phyloP scores from a whole-genome alignment of 257 asterid genomes.

The Scutellaria minor region DNA sequence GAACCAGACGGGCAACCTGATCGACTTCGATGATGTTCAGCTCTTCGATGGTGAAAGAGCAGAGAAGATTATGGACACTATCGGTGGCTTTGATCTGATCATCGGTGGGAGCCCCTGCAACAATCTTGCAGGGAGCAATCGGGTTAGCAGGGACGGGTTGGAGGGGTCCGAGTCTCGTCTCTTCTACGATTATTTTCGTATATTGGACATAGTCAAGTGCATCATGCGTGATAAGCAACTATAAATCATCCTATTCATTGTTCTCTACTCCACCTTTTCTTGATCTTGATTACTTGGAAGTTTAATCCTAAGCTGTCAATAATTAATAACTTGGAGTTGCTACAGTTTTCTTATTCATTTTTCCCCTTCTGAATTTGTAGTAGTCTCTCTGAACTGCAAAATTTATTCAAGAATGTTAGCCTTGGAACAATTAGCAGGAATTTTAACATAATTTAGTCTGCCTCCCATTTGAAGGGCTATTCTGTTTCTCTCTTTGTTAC shows the following conservation, averaged over 20 bases:
- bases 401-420: neutral
- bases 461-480: neutral
- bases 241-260: constrained; percentile 2
- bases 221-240: constrained; percentile 36
- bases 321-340: constrained; percentile 5
- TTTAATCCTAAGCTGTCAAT: neutral
- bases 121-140: constrained; percentile 75
- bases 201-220: constrained; percentile 52
- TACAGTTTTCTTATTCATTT: neutral
- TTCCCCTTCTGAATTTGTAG: neutral
- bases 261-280: neutral
- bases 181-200: constrained; percentile 65
- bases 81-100: constrained; percentile 57
- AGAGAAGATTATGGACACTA: constrained; percentile 37
- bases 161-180: constrained; percentile 71
- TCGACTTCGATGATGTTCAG: constrained; percentile 65
- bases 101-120: constrained; percentile 91
- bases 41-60: constrained; percentile 43
- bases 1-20: constrained; percentile 58
- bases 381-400: neutral
- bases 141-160: constrained; percentile 77
- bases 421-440: neutral
- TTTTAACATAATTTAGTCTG: neutral
- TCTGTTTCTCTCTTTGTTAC: neutral
- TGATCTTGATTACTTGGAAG: neutral